Conservation (phyloP, 768 basidiomycete genomes). For the Serendipita sp. region DNA sequence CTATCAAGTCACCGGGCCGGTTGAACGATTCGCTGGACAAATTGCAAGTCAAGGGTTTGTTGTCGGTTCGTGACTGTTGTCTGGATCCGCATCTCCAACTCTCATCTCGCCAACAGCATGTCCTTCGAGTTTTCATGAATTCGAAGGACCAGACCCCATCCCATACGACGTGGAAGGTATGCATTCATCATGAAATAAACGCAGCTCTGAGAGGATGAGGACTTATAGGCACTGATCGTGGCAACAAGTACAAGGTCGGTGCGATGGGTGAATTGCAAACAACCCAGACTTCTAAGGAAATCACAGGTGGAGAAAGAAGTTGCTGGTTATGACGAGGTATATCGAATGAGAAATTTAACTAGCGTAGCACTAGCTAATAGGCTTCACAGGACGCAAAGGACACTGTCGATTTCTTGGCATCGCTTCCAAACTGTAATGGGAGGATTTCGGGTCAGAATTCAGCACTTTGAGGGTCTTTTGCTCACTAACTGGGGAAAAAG, state of each 20-base stretch:
- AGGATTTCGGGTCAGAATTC: slow-evolving; percentile 56
- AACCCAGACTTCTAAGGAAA: neutral
- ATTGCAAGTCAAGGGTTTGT: slow-evolving; percentile 79
- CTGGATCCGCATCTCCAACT: neutral
- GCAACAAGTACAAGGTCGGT: slow-evolving; percentile 79
- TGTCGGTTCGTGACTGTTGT: slow-evolving; percentile 38
- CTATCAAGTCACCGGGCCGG: slow-evolving; percentile 91
- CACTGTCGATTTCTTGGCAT: slow-evolving; percentile 55
- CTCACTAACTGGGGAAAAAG: slow-evolving; percentile 22
- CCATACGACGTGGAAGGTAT: slow-evolving; percentile 75
- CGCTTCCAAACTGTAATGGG: slow-evolving; percentile 74
- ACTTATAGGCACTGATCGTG: slow-evolving; percentile 58
- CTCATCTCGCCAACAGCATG: slow-evolving; percentile 34
- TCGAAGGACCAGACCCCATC: slow-evolving; percentile 74
- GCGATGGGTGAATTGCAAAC: neutral
- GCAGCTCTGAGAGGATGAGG: slow-evolving; percentile 3
- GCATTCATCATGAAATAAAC: slow-evolving; percentile 3
- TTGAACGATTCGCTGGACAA: slow-evolving; percentile 81
- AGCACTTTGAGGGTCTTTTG: slow-evolving; percentile 10
- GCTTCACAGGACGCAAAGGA: slow-evolving; percentile 57
- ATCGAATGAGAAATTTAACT: neutral
- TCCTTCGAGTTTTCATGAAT: slow-evolving; percentile 83
- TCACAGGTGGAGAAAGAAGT: slow-evolving; percentile 80
- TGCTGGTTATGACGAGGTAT: slow-evolving; percentile 75
- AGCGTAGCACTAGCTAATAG: neutral